These are phyloP conservation scores for Ganoderma sp. DNA, from an alignment of 1,284 basidiomycete genomes.

Conservation along the genomic window DNA sequence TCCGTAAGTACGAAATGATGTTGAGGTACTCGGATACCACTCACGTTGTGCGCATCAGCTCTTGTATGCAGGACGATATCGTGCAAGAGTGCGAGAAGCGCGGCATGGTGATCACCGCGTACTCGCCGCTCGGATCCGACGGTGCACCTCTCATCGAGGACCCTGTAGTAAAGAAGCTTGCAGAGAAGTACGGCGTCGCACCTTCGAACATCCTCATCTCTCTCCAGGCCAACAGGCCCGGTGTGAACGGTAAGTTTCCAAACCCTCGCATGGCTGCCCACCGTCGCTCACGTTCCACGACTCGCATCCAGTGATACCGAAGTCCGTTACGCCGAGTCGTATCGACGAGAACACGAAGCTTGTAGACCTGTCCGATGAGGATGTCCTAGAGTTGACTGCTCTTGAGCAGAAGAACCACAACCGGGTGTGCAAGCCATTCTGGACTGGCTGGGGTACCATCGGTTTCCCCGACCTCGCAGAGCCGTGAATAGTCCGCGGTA, in stretches of 20 bases:
- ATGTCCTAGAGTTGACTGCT: slow-evolving; percentile 57
- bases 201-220: slow-evolving; percentile 68
- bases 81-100: slow-evolving; percentile 64
- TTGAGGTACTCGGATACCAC: not conserved
- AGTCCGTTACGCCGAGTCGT: slow-evolving; percentile 66
- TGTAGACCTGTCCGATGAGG: slow-evolving; percentile 61
- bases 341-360: slow-evolving; percentile 64
- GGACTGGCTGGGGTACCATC: slow-evolving; percentile 67
- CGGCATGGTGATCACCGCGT: slow-evolving; percentile 74
- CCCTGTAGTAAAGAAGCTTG: slow-evolving; percentile 58
- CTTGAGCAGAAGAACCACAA: slow-evolving; percentile 66
- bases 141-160: slow-evolving; percentile 72
- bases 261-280: not conserved
- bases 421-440: slow-evolving; percentile 65
- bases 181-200: slow-evolving; percentile 56
- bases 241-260: slow-evolving; percentile 52
- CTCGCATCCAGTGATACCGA: slow-evolving; percentile 55
- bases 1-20: slow-evolving; percentile 51
- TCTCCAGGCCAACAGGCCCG: slow-evolving; percentile 66
- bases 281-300: slow-evolving; percentile 7
- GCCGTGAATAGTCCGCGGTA: not conserved
- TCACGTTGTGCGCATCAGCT: slow-evolving; percentile 43
- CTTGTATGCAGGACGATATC: slow-evolving; percentile 67
- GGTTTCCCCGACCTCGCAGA: slow-evolving; percentile 64
- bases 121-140: slow-evolving; percentile 81